Base-by-base conservation (phyloP, 2,329 filamentous ascomycete genomes). In the Leptodontidium sp. region DNA sequence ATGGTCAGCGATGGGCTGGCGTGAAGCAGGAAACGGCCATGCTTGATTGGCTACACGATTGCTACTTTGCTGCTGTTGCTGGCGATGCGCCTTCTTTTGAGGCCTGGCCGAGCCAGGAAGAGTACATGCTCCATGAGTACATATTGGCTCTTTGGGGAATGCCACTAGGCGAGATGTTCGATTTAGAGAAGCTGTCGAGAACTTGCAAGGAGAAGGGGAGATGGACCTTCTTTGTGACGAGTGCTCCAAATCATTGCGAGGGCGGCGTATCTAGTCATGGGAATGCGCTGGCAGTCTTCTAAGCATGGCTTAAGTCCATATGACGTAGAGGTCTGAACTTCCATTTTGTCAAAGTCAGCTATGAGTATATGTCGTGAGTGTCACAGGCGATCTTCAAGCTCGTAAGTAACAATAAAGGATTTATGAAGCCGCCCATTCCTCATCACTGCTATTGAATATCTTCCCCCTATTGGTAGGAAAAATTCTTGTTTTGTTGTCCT, bases 241-340 rank as follows among this genome's bases (percentile, higher is more conserved):
- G 75, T 68, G 68, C 74, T 12, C 76, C 76, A 2, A 71, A 66
- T 47, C 70, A 78, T 59, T 84, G 87, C 55, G 84, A 84, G 6
- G 85, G 87, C 2, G 75, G 85, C 1, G 78, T 86, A 1, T 82
- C 80, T 1, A 85, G 82, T 35, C 84, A 84, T 29, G 82, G 83
- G 43, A 86, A 85, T 70, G 83, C 84, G 1, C 53, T 85, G 12
- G 84, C 84, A 2, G 80, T 86, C 45, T 77, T 77, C 35, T 66
- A 43, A 64, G 29, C 29, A 0, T 32, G 29, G 29, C 29, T 6
- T 3, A 32, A 32, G 29, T 4, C 29, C 29, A 32, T 32, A 32
- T 32, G 29, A 4, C 29, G 29, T 32, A 32, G 29, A 32, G 3
- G 3, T 32, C 29, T 4, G 29, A 32, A 40, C 38, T 40, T 40